Evolutionary conservation across 1,284 basidiomycete species (phyloP).

Genomic region (Microbotryum silenes-acaulis): DNA sequence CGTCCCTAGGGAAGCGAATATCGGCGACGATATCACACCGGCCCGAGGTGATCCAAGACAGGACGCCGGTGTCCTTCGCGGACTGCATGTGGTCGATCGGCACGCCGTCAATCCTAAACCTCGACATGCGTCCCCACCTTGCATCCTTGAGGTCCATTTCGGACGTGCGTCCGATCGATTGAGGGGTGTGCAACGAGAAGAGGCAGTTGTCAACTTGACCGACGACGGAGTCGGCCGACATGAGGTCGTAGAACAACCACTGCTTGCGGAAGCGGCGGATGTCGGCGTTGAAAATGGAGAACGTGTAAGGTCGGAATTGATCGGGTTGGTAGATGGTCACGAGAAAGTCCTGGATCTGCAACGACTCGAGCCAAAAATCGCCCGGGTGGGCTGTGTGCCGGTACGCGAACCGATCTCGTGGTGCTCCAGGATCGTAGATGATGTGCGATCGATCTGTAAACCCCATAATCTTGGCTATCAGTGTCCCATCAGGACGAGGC

Average conservation of each 20-base stretch:
- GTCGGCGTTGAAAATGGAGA: slow-evolving; percentile 92
- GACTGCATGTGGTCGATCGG: slow-evolving; percentile 93
- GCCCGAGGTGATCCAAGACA: slow-evolving; percentile 94
- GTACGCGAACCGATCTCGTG: slow-evolving; percentile 67
- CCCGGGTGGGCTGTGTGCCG: slow-evolving; percentile 65
- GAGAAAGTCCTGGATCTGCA: slow-evolving; percentile 85
- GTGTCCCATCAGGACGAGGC: not conserved
- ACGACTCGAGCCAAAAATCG: slow-evolving; percentile 85
- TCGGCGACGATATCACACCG: slow-evolving; percentile 95
- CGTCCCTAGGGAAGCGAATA: slow-evolving; percentile 81
- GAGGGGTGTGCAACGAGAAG: slow-evolving; percentile 92
- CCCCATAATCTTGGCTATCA: not conserved
- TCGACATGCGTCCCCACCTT: slow-evolving; percentile 83
- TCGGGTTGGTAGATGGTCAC: slow-evolving; percentile 92
- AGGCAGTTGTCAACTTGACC: slow-evolving; percentile 97
- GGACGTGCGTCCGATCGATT: slow-evolving; percentile 85
- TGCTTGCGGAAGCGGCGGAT: slow-evolving; percentile 77
- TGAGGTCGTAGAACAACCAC: slow-evolving; percentile 69
- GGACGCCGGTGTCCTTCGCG: slow-evolving; percentile 69
- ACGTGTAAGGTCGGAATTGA: slow-evolving; percentile 84
- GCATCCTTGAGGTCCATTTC: slow-evolving; percentile 72
- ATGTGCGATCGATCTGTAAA: slow-evolving; percentile 76
- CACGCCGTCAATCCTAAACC: slow-evolving; percentile 92
- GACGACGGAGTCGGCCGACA: slow-evolving; percentile 82
- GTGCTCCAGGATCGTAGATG: slow-evolving; percentile 62